phyloP scores from a whole-genome alignment of 495 filamentous ascomycete species.

The Pseudoneurospora amorphoporcata region DNA sequence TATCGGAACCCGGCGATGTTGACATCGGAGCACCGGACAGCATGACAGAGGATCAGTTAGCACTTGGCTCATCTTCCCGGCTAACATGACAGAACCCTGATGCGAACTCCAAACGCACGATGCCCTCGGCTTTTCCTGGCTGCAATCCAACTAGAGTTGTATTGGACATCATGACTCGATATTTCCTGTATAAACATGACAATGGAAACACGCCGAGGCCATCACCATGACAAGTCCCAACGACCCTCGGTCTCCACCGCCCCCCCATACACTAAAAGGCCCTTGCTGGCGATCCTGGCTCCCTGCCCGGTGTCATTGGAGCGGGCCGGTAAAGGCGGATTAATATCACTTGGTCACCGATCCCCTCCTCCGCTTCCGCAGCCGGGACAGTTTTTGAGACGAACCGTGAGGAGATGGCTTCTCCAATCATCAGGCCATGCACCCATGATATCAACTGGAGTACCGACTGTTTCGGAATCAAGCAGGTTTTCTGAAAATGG shows the following conservation, averaged over 20 bases:
- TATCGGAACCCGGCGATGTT: neutral
- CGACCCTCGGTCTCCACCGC: neutral
- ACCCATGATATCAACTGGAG: neutral
- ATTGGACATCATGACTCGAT: neutral
- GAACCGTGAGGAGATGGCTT: neutral
- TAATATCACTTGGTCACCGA: neutral
- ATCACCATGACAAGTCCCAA: neutral
- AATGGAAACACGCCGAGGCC: neutral
- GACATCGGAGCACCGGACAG: neutral
- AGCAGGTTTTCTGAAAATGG: neutral
- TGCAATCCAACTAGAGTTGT: neutral
- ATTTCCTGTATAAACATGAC: neutral
- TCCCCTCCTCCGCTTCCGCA: neutral
- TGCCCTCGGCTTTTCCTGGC: neutral
- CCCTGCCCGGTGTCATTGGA: neutral
- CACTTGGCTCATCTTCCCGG: neutral
- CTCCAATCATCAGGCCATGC: neutral
- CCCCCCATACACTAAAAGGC: neutral
- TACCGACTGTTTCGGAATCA: neutral
- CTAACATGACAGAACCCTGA: neutral
- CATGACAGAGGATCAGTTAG: neutral
- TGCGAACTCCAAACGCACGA: neutral
- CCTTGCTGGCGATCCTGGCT: neutral
- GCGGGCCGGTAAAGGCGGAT: neutral
- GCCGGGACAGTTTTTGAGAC: neutral